These are phyloP conservation scores for Collybia sordida DNA, from an alignment of 768 basidiomycete genomes.

Conservation along the genomic window DNA sequence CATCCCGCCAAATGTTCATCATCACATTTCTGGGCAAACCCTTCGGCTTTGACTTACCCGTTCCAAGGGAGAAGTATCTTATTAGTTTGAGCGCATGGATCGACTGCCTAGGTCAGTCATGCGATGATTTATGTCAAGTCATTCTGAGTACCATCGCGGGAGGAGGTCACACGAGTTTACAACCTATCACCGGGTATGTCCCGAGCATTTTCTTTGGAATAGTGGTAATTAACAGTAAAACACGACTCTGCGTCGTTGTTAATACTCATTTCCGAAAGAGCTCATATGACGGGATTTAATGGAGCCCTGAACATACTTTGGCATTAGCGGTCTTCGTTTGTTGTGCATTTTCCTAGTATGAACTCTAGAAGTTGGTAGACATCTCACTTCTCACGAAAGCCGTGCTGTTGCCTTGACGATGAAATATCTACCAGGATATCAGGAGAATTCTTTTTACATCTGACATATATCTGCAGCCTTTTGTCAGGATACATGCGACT, in stretches of 20 bases:
- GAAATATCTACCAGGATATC: too few relatives aligned
- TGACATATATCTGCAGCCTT: too few relatives aligned
- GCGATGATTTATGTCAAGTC: conserved; percentile 23
- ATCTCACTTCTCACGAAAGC: too few relatives aligned
- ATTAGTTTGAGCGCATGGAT: conserved; percentile 49
- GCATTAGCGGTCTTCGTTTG: too few relatives aligned
- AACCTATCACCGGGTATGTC: conserved; percentile 13
- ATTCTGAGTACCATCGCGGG: background rate
- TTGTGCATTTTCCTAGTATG: too few relatives aligned
- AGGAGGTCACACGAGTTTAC: conserved; percentile 4
- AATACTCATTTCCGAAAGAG: background rate
- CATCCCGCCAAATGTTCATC: background rate
- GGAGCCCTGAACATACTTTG: conserved; percentile 15
- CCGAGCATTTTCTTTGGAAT: conserved; percentile 15
- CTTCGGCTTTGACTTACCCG: conserved; percentile 47
- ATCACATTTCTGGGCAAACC: conserved; percentile 20
- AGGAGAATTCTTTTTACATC: too few relatives aligned
- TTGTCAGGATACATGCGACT: too few relatives aligned
- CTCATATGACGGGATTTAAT: conserved; percentile 8
- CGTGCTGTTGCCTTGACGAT: too few relatives aligned
- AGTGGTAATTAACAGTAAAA: conserved; percentile 5
- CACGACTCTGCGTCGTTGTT: background rate
- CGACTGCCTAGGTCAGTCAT: conserved; percentile 48
- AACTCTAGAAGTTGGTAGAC: too few relatives aligned
- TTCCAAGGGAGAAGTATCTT: conserved; percentile 50